phyloP scores from a whole-genome alignment of 495 filamentous ascomycete species.

The Penicillium cinerascens region DNA sequence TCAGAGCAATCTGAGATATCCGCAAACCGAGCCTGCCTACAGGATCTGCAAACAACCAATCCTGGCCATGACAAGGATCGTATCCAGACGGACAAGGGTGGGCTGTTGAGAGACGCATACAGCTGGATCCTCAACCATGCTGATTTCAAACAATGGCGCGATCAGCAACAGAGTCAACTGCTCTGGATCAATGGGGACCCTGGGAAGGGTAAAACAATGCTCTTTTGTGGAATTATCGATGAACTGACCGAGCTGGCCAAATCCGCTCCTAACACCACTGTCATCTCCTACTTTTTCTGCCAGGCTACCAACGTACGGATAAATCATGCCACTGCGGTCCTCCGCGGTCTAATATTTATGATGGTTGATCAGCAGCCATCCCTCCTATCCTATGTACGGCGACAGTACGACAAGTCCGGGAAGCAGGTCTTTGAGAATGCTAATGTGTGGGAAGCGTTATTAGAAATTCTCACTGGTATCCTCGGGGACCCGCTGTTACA shows the following conservation, averaged over 20 bases:
- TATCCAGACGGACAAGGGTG: conserved; percentile 22
- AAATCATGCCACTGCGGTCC: conserved; percentile 38
- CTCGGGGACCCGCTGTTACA: conserved; percentile 25
- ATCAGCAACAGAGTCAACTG: neutral
- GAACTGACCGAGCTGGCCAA: conserved; percentile 26
- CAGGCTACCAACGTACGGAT: conserved; percentile 33
- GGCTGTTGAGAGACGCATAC: conserved; percentile 38
- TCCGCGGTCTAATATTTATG: conserved; percentile 41
- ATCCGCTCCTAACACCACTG: too few species aligned
- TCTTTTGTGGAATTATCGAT: conserved; percentile 41
- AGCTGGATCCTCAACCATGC: conserved; percentile 37
- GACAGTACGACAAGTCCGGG: neutral
- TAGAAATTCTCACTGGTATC: conserved; percentile 29
- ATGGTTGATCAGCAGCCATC: conserved; percentile 28
- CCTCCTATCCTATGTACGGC: conserved; percentile 30
- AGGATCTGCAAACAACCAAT: conserved; percentile 22
- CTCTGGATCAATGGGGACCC: conserved; percentile 31
- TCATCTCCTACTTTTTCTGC: conserved; percentile 44
- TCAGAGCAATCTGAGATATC: too few species aligned
- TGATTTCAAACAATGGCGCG: conserved; percentile 29
- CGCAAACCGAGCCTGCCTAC: neutral
- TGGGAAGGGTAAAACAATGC: conserved; percentile 39
- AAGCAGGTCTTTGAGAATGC: conserved; percentile 25
- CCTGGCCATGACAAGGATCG: conserved; percentile 35
- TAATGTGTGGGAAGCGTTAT: conserved; percentile 31